Percentiles rank a stretch among this genome's conserved stretches.
Evolutionary conservation across 2,329 filamentous ascomycete genomes (phyloP).

Genomic region (Aotearoamyces nothofagi): DNA sequence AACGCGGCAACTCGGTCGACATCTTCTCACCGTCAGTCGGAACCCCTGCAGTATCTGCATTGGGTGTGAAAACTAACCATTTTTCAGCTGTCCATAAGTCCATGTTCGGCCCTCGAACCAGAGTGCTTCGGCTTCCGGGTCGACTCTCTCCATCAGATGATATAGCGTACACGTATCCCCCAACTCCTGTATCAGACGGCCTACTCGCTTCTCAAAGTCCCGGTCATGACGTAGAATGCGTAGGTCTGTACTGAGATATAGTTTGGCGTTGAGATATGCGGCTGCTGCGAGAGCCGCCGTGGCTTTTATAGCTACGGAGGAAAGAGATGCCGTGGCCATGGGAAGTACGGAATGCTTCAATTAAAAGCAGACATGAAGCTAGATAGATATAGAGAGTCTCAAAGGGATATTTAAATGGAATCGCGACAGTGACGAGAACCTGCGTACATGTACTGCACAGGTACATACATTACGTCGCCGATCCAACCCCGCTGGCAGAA

Average conservation of each 20-base stretch:
- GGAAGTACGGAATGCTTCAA: too few species aligned
- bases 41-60: too few species aligned
- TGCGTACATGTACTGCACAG: too few species aligned
- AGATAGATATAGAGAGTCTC: too few species aligned
- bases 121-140: conserved; percentile 24
- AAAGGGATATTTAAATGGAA: too few species aligned
- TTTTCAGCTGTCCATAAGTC: conserved; percentile 29
- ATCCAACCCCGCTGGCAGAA: too few species aligned
- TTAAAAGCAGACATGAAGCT: too few species aligned
- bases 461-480: too few species aligned
- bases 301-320: conserved; percentile 5
- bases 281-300: conserved; percentile 18
- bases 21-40: conserved; percentile 15
- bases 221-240: conserved; percentile 17
- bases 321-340: neutral
- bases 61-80: conserved; percentile 16
- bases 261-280: conserved; percentile 24
- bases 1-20: conserved; percentile 27
- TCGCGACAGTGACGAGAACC: too few species aligned
- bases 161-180: conserved; percentile 26
- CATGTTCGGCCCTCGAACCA: conserved; percentile 32
- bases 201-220: neutral
- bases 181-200: neutral
- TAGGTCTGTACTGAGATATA: conserved; percentile 22
- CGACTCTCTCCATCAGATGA: conserved; percentile 24